Evolutionary conservation across 116 monocot species (phyloP), one percentile per base, ranked within the genome.

Genomic region (Phalaenopsis hybrid): DNA sequence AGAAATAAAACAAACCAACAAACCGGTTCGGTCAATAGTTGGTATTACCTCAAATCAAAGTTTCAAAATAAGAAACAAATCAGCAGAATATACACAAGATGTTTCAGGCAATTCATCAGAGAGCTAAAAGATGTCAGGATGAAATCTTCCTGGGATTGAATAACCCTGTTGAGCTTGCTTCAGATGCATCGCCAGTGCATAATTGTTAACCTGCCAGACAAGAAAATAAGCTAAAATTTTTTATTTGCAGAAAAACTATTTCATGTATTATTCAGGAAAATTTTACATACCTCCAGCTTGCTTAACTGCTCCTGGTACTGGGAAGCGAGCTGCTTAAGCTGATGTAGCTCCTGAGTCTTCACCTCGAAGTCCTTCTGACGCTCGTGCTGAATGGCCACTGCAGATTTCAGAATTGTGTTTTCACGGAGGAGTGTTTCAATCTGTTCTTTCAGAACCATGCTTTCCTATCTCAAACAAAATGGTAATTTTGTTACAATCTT

Each of bases 161-260:
- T 78, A 91, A 76, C 77, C 86, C 49, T 88, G 85, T 69, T 92
- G 88, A 57, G 93, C 87, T 75, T 92, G 95, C 70, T 58, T 88
- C 16, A 92, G 89, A 80, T 95, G 95, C 89, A 95, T 67, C 6
- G 85, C 79, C 67, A 95, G 83, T 15, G 89, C 87, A 70, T 95
- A 95, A 73, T 95, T 95, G 50, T 76, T 91, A 2, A 95, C 72
- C 92, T 94, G 86, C 46, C 17, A 82, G 45, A 28, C 49, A 69
- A 13, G 1, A 31, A 17, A 46, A 15, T 52, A 46, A 37, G 21
- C 3, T 57, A 78, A 57, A 33, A 57, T 52, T 16, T 10, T 8
- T 15, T 10, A 78, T 34, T 4, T 57, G 15, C 0, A 57, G 0
- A 57, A n/a, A 6, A 34, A 2, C 15, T 15, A 34, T 28, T 57